Conservation (phyloP, 2,329 filamentous ascomycete genomes). For the Cadophora sp. region DNA sequence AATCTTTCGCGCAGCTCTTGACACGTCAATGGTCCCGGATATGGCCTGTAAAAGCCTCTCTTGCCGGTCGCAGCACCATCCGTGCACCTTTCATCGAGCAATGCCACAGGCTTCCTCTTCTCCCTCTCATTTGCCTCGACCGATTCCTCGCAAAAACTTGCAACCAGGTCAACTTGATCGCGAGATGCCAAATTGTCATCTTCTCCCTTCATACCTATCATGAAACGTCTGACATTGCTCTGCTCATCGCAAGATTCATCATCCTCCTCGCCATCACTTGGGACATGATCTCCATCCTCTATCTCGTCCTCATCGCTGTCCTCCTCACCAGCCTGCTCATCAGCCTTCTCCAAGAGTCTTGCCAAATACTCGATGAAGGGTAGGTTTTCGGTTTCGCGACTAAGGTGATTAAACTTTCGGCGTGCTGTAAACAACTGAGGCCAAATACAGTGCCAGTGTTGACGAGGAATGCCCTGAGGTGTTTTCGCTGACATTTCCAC, state of each 20-base stretch:
- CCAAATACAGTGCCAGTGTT: slow-evolving; percentile 1
- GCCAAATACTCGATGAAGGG: slow-evolving; percentile 8
- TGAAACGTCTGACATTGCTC: slow-evolving; percentile 20
- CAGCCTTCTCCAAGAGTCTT: neutral
- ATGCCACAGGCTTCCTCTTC: slow-evolving; percentile 14
- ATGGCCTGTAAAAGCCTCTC: slow-evolving; percentile 4
- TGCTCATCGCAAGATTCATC: neutral
- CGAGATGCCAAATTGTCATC: slow-evolving; percentile 9
- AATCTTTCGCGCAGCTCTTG: slow-evolving; percentile 1
- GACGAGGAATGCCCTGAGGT: neutral
- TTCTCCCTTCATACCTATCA: slow-evolving; percentile 21
- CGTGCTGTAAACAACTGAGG: slow-evolving; percentile 7
- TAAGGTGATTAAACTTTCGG: neutral
- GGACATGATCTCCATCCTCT: neutral
- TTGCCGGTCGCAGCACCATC: neutral
- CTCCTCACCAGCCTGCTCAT: neutral
- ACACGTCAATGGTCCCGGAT: slow-evolving; percentile 10
- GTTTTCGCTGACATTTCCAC: neutral
- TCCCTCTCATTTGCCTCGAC: neutral
- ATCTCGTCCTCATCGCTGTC: neutral
- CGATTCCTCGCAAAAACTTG: slow-evolving; percentile 18
- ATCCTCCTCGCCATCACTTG: no score
- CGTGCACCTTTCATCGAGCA: slow-evolving; percentile 17
- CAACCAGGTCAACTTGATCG: slow-evolving; percentile 24
- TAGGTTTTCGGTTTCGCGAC: slow-evolving; percentile 17